Base-by-base conservation (phyloP, 2,329 filamentous ascomycete genomes). In the Drechslera avenae region DNA sequence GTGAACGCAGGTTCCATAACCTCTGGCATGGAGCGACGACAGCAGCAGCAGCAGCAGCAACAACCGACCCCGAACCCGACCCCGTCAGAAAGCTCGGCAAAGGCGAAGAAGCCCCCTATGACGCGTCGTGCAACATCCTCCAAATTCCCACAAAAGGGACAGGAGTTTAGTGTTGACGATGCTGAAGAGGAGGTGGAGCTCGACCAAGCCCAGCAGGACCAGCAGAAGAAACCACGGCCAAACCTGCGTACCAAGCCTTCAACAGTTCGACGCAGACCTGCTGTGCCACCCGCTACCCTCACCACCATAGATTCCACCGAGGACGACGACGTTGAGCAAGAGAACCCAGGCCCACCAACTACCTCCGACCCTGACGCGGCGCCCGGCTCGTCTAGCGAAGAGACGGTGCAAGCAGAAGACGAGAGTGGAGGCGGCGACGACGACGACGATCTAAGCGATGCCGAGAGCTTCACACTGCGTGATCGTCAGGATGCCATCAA, bases 401-500 rank as follows among this genome's bases (percentile, higher is more conserved):
- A 78, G 35, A 76, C 76, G 4, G 42, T 60, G n/a, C 60, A 60
- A 2, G 67, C 65, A 12, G 67, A 68, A 33, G 74, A 74, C 19
- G 72, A 73, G 14, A 72, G 75, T 57, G 72, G 75, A 30, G 82
- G 82, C 26, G 83, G 83, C 34, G 62, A 57, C 21, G 85, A 88
- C 8, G 88, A 89, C 26, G 86, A 78, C 51, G 86, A 89, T 52
- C 68, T 92, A 43, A 97, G 93, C 73, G 94, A 97, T 64, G 89
- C 94, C 1, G 94, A 97, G 76, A 97, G 93, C 77, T 99, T 99
- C 72, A 99, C 94, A 0, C 83, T 99, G 64, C 96, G 95, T 73
- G 94, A 99, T 73, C 86, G 94, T 48, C 94, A 99, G 75, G 87
- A 96, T 72, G 94, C 94, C 59, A 99, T 99, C 80, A 99, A 99